Base-by-base conservation (phyloP, 352 stramenopile species). In the Phytophthora citricola region DNA sequence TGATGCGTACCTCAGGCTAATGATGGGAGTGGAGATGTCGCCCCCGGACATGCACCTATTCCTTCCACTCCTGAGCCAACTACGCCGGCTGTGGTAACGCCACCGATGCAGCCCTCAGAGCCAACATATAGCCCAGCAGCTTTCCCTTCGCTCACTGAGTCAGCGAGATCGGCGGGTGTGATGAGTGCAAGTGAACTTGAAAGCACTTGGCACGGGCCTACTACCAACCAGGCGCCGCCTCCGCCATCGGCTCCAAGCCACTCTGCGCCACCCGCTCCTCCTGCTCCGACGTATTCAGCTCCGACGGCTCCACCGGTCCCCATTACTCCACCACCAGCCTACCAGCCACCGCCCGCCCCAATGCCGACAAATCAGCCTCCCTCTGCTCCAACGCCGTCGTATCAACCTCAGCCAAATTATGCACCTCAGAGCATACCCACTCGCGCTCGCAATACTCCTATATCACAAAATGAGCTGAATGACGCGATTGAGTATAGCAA, bases 401-500 rank as follows among this genome's bases (percentile, higher is more conserved):
- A 68, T 55, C 58, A 68, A 56, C 48, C 69, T 46, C 48, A 63
- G 34, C 36, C 56, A 43, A 61, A 34, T 39, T 63, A 54, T 59
- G 58, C 53, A 58, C 20, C 43, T 26, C 69, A 74, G 34, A 65
- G 32, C n/a, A 62, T 20, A 22, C 52, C 69, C 40, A 36, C 69
- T 61, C 68, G 71, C 5, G 63, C 75, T 8, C 72, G 71, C 14
- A 67, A 69, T 43, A 75, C 78, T 5, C 71, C 75, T 3, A 71
- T 83, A 20, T 87, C 82, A 15, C 83, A 92, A 38, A 89, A 72
- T 54, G 76, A 95, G 29, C 82, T 94, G 31, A 91, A 93, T 52
- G 87, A 95, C 48, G 87, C 87, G 8, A 89, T 94, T 48, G 87
- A 95, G 54, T 93, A 75, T 38, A 81, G 84, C 12, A 94, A 94